These are phyloP conservation scores for Tephrocybe sp. DNA, from an alignment of 768 basidiomycete genomes.

Conservation along the genomic window DNA sequence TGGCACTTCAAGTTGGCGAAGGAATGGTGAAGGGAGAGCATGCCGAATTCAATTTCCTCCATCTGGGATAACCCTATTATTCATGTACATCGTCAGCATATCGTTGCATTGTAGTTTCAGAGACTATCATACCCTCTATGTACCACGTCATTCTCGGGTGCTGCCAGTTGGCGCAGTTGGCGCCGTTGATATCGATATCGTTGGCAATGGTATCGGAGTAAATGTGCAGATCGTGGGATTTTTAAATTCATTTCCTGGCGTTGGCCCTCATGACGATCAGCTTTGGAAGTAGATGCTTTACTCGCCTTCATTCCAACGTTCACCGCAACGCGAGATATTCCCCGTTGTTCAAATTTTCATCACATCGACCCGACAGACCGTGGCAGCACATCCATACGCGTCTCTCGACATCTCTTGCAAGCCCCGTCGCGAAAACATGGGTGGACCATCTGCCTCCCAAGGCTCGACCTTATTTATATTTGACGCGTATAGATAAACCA, in stretches of 20 bases:
- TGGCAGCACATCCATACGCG: conserved; percentile 8
- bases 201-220: too few relatives aligned
- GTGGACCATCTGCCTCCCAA: conserved; percentile 59
- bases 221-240: conserved; percentile 1
- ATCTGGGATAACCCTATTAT: conserved; percentile 3
- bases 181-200: too few relatives aligned
- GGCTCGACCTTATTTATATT: conserved; percentile 75
- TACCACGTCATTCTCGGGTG: neutral
- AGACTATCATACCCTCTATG: conserved; percentile 17
- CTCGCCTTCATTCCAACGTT: conserved; percentile 10
- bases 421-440: conserved; percentile 44
- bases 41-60: conserved; percentile 11
- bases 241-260: neutral
- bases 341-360: neutral
- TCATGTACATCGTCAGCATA: conserved; percentile 13
- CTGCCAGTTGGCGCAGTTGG: too few relatives aligned
- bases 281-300: conserved; percentile 13
- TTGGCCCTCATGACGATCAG: neutral
- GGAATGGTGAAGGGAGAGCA: conserved; percentile 63
- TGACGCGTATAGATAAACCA: conserved; percentile 93
- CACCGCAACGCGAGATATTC: neutral
- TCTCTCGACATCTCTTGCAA: conserved; percentile 8
- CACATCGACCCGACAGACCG: neutral
- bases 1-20: conserved; percentile 92
- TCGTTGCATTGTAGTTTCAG: conserved; percentile 13